phyloP scores from a whole-genome alignment of 257 asterid species.

The Solanum ossicruentum region DNA sequence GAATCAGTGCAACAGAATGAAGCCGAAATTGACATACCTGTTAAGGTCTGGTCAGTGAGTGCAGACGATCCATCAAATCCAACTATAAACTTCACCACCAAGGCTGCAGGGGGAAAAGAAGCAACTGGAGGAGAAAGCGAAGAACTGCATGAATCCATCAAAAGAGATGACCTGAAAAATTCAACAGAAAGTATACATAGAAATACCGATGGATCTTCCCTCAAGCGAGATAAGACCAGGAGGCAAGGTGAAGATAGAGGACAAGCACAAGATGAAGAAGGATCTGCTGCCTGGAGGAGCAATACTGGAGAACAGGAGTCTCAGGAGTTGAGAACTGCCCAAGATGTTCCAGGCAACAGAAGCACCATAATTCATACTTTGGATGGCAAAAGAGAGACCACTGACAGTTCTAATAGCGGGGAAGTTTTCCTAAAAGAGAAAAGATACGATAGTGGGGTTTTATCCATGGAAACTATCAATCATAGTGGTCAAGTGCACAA shows the following conservation, averaged over 20 bases:
- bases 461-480: neutral
- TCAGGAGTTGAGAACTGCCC: neutral
- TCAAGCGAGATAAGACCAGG: neutral
- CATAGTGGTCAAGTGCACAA: neutral
- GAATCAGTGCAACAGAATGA: conserved; percentile 16
- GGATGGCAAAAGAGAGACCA: neutral
- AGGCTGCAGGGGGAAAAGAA: neutral
- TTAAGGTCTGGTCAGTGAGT: conserved; percentile 18
- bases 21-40: conserved; percentile 23
- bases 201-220: neutral
- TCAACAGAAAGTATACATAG: neutral
- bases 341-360: neutral
- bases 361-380: neutral
- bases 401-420: neutral
- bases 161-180: neutral
- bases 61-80: conserved; percentile 15
- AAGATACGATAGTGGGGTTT: neutral
- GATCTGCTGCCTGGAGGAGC: neutral
- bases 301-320: conserved; percentile 3
- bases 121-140: neutral
- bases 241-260: neutral
- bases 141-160: neutral
- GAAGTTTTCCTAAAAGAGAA: neutral
- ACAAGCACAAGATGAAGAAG: neutral
- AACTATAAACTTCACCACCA: conserved; percentile 2